Evolutionary conservation across 192 early-diverging fungal genomes (phyloP).

Genomic region (Geosiphon pyriformis): DNA sequence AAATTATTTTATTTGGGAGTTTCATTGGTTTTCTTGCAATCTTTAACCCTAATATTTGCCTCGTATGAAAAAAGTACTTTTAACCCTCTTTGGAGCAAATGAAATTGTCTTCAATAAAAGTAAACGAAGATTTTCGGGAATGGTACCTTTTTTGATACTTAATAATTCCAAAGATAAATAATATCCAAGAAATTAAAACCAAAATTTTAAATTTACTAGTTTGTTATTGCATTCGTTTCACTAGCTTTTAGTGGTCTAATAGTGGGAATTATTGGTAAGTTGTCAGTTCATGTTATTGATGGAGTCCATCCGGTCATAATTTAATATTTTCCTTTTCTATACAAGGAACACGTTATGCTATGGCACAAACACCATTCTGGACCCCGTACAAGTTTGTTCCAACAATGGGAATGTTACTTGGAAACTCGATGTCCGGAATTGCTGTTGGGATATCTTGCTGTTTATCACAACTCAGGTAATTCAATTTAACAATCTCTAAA

Average conservation of each 20-base stretch:
- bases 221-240: conserved; percentile 41
- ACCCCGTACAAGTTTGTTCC: conserved; percentile 76
- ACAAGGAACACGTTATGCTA: conserved; percentile 58
- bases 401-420: conserved; percentile 83
- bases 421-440: conserved; percentile 72
- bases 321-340: no score
- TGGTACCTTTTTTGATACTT: conserved; percentile 50
- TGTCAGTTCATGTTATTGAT: no score
- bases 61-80: no score
- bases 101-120: conserved; percentile 68
- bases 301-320: no score
- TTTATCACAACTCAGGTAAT: conserved; percentile 56
- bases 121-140: conserved; percentile 63
- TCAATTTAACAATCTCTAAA: no score
- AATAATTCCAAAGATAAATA: no score
- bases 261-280: conserved; percentile 48
- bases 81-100: conserved; percentile 54
- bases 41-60: no score
- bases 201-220: conserved; percentile 33
- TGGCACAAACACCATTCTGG: conserved; percentile 65
- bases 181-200: no score
- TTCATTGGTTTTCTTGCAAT: no score
- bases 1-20: no score
- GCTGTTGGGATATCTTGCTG: conserved; percentile 58
- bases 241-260: conserved; percentile 46